phyloP scores from a whole-genome alignment of 306 rosid species.

The Quercus suber region DNA sequence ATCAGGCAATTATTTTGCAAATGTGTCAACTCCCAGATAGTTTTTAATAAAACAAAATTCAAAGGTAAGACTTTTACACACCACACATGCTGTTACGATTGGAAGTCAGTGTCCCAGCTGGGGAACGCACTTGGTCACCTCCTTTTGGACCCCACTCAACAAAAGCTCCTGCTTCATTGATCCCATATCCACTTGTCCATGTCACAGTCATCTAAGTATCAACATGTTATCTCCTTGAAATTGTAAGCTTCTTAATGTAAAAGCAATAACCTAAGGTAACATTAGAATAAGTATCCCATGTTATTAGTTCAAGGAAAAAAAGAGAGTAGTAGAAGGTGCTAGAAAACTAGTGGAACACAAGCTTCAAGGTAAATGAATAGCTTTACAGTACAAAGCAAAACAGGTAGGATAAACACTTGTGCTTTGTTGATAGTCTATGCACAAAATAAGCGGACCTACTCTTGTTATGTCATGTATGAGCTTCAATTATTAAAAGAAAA shows the following conservation, averaged over 20 bases:
- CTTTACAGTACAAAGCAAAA: constrained; percentile 13
- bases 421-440: constrained; percentile 3
- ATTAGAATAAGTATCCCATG: neutral
- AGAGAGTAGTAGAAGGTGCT: neutral
- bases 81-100: constrained; percentile 85
- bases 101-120: constrained; percentile 80
- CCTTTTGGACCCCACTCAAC: constrained; percentile 82
- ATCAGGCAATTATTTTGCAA: neutral
- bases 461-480: constrained; percentile 9
- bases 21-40: neutral
- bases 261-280: neutral
- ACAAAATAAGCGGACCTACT: constrained; percentile 4
- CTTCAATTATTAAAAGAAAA: neutral
- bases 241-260: neutral
- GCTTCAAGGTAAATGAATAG: neutral
- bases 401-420: neutral
- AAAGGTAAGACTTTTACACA: constrained; percentile 34
- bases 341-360: neutral
- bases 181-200: constrained; percentile 95
- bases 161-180: constrained; percentile 72
- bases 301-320: neutral
- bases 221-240: constrained; percentile 9
- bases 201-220: constrained; percentile 74
- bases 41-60: neutral
- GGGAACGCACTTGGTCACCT: constrained; percentile 45